phyloP scores from a whole-genome alignment of 208 protist species.

The Leishmania gerbilli region DNA sequence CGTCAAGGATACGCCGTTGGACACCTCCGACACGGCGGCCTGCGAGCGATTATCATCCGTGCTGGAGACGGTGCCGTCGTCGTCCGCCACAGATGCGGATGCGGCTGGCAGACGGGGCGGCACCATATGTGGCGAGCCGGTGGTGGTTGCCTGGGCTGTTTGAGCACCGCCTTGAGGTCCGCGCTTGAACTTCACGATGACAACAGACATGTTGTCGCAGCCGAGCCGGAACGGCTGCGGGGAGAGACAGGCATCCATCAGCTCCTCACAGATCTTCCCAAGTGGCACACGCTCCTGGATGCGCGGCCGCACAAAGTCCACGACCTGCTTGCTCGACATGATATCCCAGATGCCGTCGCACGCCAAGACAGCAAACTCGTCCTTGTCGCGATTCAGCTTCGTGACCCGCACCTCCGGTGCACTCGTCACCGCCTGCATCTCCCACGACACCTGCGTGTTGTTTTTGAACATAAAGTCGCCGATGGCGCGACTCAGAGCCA shows the following conservation, averaged over 20 bases:
- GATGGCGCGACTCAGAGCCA: slow-evolving; percentile 94
- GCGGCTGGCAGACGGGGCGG: not conserved
- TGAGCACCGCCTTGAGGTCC: slow-evolving; percentile 14
- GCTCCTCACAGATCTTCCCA: slow-evolving; percentile 61
- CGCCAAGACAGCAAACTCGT: slow-evolving; percentile 90
- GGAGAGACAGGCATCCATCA: slow-evolving; percentile 84
- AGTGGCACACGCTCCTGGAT: slow-evolving; percentile 65
- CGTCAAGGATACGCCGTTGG: not conserved
- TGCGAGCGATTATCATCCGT: not conserved
- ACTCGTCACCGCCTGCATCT: slow-evolving; percentile 92
- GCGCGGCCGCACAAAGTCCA: slow-evolving; percentile 75
- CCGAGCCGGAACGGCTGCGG: slow-evolving; percentile 83
- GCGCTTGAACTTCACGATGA: slow-evolving; percentile 88
- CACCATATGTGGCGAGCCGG: not conserved
- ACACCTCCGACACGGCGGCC: not conserved
- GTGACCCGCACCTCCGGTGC: slow-evolving; percentile 75
- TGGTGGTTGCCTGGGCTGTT: not conserved
- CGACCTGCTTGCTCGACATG: slow-evolving; percentile 86
- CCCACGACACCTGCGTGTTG: slow-evolving; percentile 80
- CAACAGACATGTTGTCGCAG: slow-evolving; percentile 93
- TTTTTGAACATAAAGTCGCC: slow-evolving; percentile 95
- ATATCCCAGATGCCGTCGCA: slow-evolving; percentile 95
- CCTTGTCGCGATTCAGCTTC: slow-evolving; percentile 71
- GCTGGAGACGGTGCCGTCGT: not conserved
- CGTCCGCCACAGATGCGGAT: not conserved